phyloP scores from a whole-genome alignment of 2,329 filamentous ascomycete species.

The Elsinoe ampelina region DNA sequence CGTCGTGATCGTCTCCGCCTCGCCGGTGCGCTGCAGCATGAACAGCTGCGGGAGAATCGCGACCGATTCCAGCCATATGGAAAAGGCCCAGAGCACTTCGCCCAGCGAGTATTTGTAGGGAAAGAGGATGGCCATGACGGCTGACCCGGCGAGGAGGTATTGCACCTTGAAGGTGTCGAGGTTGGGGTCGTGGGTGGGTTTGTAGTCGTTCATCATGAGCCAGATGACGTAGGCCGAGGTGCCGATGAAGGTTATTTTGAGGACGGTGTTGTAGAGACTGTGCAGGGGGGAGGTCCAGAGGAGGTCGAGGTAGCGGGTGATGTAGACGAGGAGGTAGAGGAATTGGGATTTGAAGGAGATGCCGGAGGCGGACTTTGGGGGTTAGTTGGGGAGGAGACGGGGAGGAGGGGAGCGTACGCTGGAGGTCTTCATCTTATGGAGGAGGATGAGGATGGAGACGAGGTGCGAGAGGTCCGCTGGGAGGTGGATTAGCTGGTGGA shows the following conservation, averaged over 20 bases:
- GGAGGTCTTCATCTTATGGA: slow-evolving; percentile 87
- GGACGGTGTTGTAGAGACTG: slow-evolving; percentile 76
- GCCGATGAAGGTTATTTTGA: slow-evolving; percentile 91
- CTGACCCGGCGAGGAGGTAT: slow-evolving; percentile 77
- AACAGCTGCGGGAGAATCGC: slow-evolving; percentile 96
- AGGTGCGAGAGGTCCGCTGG: slow-evolving; percentile 87
- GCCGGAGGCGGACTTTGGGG: slow-evolving; percentile 61
- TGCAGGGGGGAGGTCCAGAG: slow-evolving; percentile 63
- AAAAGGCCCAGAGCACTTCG: slow-evolving; percentile 93
- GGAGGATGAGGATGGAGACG: slow-evolving; percentile 82
- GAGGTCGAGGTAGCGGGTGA: slow-evolving; percentile 84
- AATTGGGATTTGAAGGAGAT: slow-evolving; percentile 99
- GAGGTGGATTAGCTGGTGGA: slow-evolving; percentile 15
- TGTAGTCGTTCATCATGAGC: slow-evolving; percentile 95
- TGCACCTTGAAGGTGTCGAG: slow-evolving; percentile 96
- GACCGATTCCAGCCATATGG: slow-evolving; percentile 94
- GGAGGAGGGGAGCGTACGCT: slow-evolving; percentile 52
- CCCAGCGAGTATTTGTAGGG: slow-evolving; percentile 68
- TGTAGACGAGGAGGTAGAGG: slow-evolving; percentile 86
- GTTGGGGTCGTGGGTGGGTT: slow-evolving; percentile 93
- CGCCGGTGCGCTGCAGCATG: slow-evolving; percentile 93
- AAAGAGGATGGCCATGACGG: slow-evolving; percentile 68
- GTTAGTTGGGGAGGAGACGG: slow-evolving; percentile 21
- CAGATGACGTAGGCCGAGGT: slow-evolving; percentile 92
- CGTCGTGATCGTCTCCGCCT: slow-evolving; percentile 98